phyloP scores from a whole-genome alignment of 257 asterid genomes.

The Solanum infundibuliforme region DNA sequence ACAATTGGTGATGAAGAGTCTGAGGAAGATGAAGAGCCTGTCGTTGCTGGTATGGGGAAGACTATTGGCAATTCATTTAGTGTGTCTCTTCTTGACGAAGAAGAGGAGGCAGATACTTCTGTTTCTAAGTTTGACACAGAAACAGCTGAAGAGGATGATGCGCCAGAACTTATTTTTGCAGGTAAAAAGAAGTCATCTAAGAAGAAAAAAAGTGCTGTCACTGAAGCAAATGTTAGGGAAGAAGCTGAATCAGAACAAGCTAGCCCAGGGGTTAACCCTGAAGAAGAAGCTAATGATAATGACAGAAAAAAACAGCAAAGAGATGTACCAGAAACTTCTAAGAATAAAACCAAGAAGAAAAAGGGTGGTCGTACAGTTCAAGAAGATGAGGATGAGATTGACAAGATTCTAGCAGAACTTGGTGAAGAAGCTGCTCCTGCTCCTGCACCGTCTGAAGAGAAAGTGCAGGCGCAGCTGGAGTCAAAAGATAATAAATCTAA shows the following conservation, averaged over 20 bases:
- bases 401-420: conserved; percentile 2
- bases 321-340: conserved; percentile 39
- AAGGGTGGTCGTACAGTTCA: conserved; percentile 10
- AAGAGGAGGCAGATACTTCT: conserved; percentile 28
- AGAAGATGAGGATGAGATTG: conserved; percentile 10
- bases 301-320: conserved; percentile 7
- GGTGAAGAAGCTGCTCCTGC: not conserved
- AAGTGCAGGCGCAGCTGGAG: conserved; percentile 1
- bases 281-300: conserved; percentile 1
- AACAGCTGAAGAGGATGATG: conserved; percentile 34
- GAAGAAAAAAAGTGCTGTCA: conserved; percentile 30
- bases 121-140: conserved; percentile 17
- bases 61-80: not conserved
- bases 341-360: conserved; percentile 82
- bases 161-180: conserved; percentile 32
- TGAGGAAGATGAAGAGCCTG: conserved; percentile 34
- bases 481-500: conserved; percentile 1
- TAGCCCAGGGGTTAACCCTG: not conserved
- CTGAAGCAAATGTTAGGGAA: no score
- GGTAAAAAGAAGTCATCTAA: conserved; percentile 87
- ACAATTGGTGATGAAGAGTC: conserved; percentile 22
- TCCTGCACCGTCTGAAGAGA: not conserved
- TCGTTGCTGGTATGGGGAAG: conserved; percentile 48
- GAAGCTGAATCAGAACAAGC: conserved; percentile 12
- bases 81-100: conserved; percentile 9